phyloP scores from a whole-genome alignment of 2,329 filamentous ascomycete genomes.

The Aureobasidium musti region DNA sequence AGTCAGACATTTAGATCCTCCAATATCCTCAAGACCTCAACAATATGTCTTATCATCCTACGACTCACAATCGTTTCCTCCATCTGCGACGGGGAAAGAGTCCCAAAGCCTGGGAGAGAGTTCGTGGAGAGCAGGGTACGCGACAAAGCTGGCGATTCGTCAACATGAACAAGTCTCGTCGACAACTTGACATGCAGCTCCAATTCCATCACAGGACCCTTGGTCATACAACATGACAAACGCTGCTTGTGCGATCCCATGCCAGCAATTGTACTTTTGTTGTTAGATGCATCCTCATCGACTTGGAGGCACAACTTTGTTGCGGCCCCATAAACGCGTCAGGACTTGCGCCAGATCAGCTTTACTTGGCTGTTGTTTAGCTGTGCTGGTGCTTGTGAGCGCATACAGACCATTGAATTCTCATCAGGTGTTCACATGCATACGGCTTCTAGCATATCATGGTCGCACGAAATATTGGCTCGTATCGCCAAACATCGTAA shows the following conservation, averaged over 20 bases:
- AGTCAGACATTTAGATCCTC: not conserved
- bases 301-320: not conserved
- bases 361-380: not conserved
- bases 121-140: not conserved
- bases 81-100: not conserved
- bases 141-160: not conserved
- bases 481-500: not conserved
- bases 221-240: not conserved
- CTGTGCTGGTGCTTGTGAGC: not conserved
- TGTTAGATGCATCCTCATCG: not conserved
- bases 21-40: not conserved
- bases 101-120: not conserved
- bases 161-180: not conserved
- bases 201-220: not conserved
- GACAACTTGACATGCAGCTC: not conserved
- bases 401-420: not conserved
- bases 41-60: not conserved
- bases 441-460: constrained; percentile 7
- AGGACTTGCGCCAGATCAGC: not conserved
- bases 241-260: not conserved
- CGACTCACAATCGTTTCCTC: not conserved
- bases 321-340: not conserved
- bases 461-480: not conserved
- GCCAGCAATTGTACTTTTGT: not conserved
- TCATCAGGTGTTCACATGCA: not conserved